These are phyloP conservation scores for Cyclospora cayetanensis DNA, from an alignment of 169 alveolate species.

Conservation along the genomic window DNA sequence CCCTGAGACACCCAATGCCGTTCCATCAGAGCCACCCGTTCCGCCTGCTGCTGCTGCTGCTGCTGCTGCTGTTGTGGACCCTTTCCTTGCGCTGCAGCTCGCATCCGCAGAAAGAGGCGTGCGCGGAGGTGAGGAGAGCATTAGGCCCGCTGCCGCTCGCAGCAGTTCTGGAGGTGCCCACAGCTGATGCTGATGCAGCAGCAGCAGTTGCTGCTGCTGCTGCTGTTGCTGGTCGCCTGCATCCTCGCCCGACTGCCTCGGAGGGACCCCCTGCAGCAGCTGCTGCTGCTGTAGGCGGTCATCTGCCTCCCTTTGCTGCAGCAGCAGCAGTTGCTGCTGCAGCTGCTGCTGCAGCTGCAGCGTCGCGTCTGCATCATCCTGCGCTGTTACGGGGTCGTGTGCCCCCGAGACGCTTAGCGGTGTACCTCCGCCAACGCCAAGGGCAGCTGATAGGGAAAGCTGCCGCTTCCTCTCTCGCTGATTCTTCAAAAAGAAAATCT, in stretches of 20 bases:
- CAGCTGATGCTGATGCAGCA: slow-evolving; percentile 19
- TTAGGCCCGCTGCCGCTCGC: background rate
- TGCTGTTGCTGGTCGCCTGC: background rate
- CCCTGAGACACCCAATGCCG: background rate
- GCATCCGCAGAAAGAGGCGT: background rate
- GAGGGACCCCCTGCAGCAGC: background rate
- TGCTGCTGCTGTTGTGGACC: background rate
- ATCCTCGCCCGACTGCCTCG: background rate
- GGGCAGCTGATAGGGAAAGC: background rate
- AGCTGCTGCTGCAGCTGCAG: background rate
- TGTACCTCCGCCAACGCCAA: background rate
- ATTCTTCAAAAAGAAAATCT: background rate
- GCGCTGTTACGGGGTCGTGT: background rate
- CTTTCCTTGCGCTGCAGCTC: background rate
- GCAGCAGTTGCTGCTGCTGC: slow-evolving; percentile 22
- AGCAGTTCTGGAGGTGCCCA: background rate
- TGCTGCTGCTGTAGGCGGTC: background rate
- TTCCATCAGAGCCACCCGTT: background rate
- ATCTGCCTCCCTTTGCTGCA: background rate
- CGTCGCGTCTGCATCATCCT: background rate
- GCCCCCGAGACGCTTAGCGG: background rate
- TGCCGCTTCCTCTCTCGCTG: background rate
- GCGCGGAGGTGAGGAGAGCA: background rate
- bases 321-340: background rate
- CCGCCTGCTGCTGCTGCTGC: background rate